Evolutionary conservation across 2,329 filamentous ascomycete genomes (phyloP).

Genomic region (Balansia obtecta): DNA sequence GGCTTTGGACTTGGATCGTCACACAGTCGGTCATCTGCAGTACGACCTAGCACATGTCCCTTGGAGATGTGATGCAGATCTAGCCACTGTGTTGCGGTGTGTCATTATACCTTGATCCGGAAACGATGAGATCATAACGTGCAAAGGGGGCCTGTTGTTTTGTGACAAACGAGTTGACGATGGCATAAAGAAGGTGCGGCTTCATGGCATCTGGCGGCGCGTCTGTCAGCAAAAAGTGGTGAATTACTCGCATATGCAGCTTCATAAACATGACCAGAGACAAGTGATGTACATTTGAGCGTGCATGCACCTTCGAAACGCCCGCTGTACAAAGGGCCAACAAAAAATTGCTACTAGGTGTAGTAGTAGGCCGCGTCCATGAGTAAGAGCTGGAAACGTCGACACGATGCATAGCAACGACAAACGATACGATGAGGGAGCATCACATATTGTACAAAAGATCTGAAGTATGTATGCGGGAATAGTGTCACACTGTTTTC

Average conservation of each 20-base stretch:
- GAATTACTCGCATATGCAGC: not conserved
- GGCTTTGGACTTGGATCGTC: not conserved
- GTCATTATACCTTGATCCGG: conserved; percentile 2
- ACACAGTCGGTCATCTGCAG: not conserved
- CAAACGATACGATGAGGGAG: no score
- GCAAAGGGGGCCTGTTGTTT: not conserved
- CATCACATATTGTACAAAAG: no score
- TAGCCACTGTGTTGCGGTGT: conserved; percentile 1
- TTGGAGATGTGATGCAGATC: not conserved
- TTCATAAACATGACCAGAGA: not conserved
- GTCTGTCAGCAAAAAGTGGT: not conserved
- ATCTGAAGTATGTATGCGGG: no score
- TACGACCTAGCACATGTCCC: not conserved
- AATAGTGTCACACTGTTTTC: no score
- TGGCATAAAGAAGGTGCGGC: not conserved
- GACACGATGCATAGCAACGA: no score
- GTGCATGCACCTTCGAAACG: not conserved
- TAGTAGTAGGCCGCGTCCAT: no score
- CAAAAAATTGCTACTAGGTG: no score
- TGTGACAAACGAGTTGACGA: not conserved
- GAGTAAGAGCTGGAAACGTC: no score
- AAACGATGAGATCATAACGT: not conserved
- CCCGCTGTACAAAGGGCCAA: no score
- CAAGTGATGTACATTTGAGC: not conserved
- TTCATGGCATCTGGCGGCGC: not conserved